A percentile compares a stretch with the other conserved stretches of the same genome.
Evolutionary conservation across 176 grass and related monocot genomes (phyloP).

Genomic region (Lolium multiflorum): DNA sequence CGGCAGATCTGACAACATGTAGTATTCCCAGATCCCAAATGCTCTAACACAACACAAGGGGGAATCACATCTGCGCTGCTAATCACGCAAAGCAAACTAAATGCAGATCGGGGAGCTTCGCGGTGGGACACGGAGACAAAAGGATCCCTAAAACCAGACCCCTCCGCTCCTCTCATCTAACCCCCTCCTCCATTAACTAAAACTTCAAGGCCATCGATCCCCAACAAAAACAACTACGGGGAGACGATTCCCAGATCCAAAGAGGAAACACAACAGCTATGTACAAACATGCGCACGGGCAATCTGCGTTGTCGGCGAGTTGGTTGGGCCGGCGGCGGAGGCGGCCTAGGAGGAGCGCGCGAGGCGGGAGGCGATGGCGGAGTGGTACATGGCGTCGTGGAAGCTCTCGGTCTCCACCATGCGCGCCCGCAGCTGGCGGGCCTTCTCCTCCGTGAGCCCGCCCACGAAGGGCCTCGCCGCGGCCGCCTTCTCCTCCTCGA

Average conservation of each 20-base stretch:
- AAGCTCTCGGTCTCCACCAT: slow-evolving; percentile 28
- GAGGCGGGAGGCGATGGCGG: slow-evolving; percentile 87
- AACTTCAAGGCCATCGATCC: neutral
- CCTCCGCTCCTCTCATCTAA: neutral
- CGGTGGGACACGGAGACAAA: slow-evolving; percentile 17
- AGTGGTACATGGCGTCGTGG: slow-evolving; percentile 37
- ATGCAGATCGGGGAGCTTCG: neutral
- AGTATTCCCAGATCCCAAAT: neutral
- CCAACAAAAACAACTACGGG: neutral
- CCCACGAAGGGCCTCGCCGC: slow-evolving; percentile 9
- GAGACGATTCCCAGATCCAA: neutral
- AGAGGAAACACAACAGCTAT: neutral
- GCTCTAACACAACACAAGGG: neutral
- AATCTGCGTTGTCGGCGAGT: neutral
- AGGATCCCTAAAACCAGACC: slow-evolving; percentile 34
- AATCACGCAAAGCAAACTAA: neutral
- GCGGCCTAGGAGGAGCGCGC: slow-evolving; percentile 45
- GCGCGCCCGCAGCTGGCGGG: slow-evolving; percentile 9
- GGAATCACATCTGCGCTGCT: neutral
- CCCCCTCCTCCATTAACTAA: neutral
- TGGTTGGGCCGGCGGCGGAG: neutral
- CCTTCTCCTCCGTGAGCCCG: slow-evolving; percentile 65
- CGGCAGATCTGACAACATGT: neutral
- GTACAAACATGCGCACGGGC: slow-evolving; percentile 33
- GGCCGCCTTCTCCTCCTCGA: neutral